Percentiles rank a stretch among this genome's conserved stretches.
These are phyloP conservation scores for Pseudogymnoascus sp. DNA, from an alignment of 2,329 filamentous ascomycete genomes.

Conservation along the genomic window DNA sequence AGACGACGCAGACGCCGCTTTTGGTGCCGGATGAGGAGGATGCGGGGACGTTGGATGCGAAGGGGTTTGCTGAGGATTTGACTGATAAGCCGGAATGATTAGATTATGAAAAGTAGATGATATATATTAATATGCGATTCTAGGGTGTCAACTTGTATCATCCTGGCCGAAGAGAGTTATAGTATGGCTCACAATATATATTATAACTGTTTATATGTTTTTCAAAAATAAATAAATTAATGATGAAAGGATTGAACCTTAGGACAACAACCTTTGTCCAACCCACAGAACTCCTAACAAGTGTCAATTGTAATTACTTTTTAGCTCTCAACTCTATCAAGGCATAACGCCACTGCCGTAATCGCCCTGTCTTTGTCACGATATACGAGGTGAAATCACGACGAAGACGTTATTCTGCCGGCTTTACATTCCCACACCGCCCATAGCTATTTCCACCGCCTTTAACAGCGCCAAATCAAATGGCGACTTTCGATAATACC, in stretches of 20 bases:
- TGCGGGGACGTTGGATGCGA: slow-evolving; percentile 43
- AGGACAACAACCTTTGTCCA: no score
- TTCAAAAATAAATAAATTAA: neutral
- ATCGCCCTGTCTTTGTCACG: neutral
- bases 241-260: neutral
- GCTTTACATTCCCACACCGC: neutral
- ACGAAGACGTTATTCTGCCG: neutral
- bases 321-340: neutral
- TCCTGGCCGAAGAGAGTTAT: no score
- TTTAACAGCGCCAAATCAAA: neutral
- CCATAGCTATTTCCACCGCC: neutral
- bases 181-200: neutral
- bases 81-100: slow-evolving; percentile 8
- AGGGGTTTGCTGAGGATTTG: slow-evolving; percentile 44
- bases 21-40: slow-evolving; percentile 43
- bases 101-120: neutral
- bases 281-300: neutral
- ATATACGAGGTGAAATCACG: neutral
- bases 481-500: slow-evolving; percentile 4
- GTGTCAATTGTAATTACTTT: neutral
- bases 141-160: neutral
- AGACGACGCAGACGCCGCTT: slow-evolving; percentile 36
- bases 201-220: no score
- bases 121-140: neutral
- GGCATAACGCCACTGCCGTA: neutral